Evolutionary conservation across 169 alveolate species (phyloP), one percentile per base, ranked within the genome.

Genomic region (Plasmodium inui): DNA sequence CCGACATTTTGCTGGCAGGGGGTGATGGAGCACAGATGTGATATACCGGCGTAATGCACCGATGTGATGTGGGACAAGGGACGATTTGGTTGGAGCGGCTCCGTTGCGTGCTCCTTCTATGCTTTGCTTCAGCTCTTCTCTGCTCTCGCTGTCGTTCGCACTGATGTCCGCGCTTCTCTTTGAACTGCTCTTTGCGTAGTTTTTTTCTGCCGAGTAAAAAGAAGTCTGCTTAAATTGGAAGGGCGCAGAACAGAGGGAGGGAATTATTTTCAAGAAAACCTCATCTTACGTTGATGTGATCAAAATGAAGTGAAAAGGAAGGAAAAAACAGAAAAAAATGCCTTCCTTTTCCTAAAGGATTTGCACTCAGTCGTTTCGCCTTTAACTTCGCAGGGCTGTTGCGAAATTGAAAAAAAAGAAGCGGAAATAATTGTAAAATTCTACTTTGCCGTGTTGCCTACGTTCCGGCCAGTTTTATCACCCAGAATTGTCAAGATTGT

Each of bases 1-100:
- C 72, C 32, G 92, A 83, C 92, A 86, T 82, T 74, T 67, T 95
- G 9, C 84, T 92, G 8, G 83, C 82, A 83, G 92, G 46, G 53
- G 72, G 32, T 79, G 83, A 82, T 30, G 46, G 55, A 61, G 39
- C 30, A 26, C 34, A 37, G 61, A 37, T 37, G 44, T 37, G 44
- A 37, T 37, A 8, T 3, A 37, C 44, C 44, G 44, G 0, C 9
- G 44, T 37, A 8, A 5, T 37, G 44, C 0, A 37, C 44, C 44
- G 44, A 17, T 17, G 61, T 14, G 17, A 50, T 14, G 61, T 17
- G 61, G 61, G 61, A 9, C 7, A 50, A 14, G 22, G 19, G 61
- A 26, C 26, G 22, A 17, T 28, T 67, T 67, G 9, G 30, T 26
- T 26, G 37, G 37, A 67, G 37, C 41, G 14, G 37, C 1, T 22